phyloP scores from a whole-genome alignment of 2,329 filamentous ascomycete species.

The Microcyclosporella mali region DNA sequence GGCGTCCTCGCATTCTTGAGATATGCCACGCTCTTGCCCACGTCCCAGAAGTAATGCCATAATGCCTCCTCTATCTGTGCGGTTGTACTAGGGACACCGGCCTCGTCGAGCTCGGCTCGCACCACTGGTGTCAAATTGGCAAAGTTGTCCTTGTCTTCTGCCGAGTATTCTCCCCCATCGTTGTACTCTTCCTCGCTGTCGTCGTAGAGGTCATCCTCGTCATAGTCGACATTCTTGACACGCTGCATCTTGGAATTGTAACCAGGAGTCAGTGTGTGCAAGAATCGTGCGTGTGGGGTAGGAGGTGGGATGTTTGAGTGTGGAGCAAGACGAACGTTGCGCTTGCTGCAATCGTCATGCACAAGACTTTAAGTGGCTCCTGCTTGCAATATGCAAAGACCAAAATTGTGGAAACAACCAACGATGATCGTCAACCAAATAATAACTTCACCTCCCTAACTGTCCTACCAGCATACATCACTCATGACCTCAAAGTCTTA shows the following conservation, averaged over 20 bases:
- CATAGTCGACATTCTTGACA: slow-evolving; percentile 43
- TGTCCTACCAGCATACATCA: no score
- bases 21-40: slow-evolving; percentile 77
- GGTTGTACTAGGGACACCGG: slow-evolving; percentile 48
- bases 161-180: slow-evolving; percentile 35
- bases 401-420: no score
- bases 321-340: no score
- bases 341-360: not conserved
- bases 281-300: not conserved
- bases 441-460: no score
- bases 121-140: slow-evolving; percentile 29
- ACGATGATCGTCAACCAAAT: no score
- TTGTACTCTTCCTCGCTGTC: slow-evolving; percentile 41
- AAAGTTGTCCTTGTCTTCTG: slow-evolving; percentile 35
- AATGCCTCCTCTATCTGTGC: slow-evolving; percentile 79
- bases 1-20: slow-evolving; percentile 48
- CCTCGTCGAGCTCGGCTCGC: slow-evolving; percentile 30
- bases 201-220: slow-evolving; percentile 48
- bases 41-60: slow-evolving; percentile 94
- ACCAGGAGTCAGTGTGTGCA: not conserved
- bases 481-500: no score
- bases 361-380: no score
- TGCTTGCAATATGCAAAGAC: no score
- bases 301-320: not conserved
- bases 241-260: slow-evolving; percentile 33